These are phyloP conservation scores for Phaeosphaeria sp. DNA, from an alignment of 2,329 filamentous ascomycete genomes.

Conservation along the genomic window DNA sequence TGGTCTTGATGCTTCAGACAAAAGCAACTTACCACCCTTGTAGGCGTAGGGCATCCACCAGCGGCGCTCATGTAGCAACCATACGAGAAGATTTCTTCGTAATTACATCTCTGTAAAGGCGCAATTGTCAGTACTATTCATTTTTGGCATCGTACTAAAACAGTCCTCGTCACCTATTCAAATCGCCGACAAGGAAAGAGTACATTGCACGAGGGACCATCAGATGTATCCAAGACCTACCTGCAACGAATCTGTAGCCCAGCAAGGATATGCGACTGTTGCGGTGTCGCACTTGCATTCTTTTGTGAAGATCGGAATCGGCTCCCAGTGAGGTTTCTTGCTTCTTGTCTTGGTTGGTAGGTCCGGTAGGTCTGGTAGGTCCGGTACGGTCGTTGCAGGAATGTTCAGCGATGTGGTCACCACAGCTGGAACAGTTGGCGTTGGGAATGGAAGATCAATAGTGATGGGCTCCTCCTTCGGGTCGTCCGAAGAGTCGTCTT, in stretches of 20 bases:
- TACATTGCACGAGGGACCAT: too few relatives aligned
- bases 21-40: conserved; percentile 26
- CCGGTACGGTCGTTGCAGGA: conserved; percentile 13
- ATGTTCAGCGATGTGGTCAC: conserved; percentile 32
- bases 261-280: conserved; percentile 35
- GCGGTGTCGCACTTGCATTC: conserved; percentile 50
- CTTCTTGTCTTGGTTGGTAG: conserved; percentile 12
- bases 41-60: conserved; percentile 36
- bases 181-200: not conserved
- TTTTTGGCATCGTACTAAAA: not conserved
- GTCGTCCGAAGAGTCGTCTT: conserved; percentile 7
- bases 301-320: conserved; percentile 62
- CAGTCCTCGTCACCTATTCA: not conserved
- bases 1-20: not conserved
- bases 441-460: conserved; percentile 14
- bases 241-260: conserved; percentile 37
- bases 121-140: not conserved
- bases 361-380: not conserved
- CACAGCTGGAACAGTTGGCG: conserved; percentile 17
- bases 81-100: conserved; percentile 39
- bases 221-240: too few relatives aligned
- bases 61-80: conserved; percentile 37
- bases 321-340: conserved; percentile 61
- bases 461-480: conserved; percentile 1
- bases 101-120: conserved; percentile 30